These are phyloP conservation scores for Pharnaceum exiguum DNA, from an alignment of 148 eudicot genomes.

Conservation along the genomic window DNA sequence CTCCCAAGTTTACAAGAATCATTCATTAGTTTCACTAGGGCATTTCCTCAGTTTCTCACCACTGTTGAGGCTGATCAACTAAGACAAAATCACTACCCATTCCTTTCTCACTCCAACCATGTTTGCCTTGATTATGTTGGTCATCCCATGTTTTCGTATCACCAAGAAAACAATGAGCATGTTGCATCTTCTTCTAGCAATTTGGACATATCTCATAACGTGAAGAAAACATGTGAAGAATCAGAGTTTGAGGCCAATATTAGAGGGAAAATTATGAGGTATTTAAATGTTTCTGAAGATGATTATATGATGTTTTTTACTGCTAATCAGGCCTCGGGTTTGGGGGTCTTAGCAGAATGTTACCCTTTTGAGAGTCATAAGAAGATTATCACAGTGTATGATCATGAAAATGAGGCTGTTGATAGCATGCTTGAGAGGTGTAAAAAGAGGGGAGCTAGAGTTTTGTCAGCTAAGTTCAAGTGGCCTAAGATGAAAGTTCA, in stretches of 20 bases:
- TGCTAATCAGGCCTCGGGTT: slow-evolving; percentile 54
- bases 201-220: slow-evolving; percentile 32
- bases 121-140: slow-evolving; percentile 78
- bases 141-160: slow-evolving; percentile 55
- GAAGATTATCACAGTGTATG: slow-evolving; percentile 52
- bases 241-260: slow-evolving; percentile 30
- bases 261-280: slow-evolving; percentile 37
- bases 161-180: not conserved
- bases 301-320: slow-evolving; percentile 57
- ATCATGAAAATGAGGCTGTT: slow-evolving; percentile 53
- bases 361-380: slow-evolving; percentile 43
- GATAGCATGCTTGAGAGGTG: slow-evolving; percentile 45
- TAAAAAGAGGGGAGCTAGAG: slow-evolving; percentile 30
- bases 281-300: slow-evolving; percentile 54
- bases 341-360: slow-evolving; percentile 40
- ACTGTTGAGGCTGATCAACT: slow-evolving; percentile 58
- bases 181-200: slow-evolving; percentile 29
- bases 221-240: slow-evolving; percentile 14
- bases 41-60: slow-evolving; percentile 44
- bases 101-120: slow-evolving; percentile 37
- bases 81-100: slow-evolving; percentile 43
- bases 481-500: slow-evolving; percentile 61
- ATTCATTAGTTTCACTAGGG: slow-evolving; percentile 29
- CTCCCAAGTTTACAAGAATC: slow-evolving; percentile 46
- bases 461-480: slow-evolving; percentile 44